Base-by-base conservation (phyloP, 495 filamentous ascomycete species). In the Paragyromitra xinjiangensis region DNA sequence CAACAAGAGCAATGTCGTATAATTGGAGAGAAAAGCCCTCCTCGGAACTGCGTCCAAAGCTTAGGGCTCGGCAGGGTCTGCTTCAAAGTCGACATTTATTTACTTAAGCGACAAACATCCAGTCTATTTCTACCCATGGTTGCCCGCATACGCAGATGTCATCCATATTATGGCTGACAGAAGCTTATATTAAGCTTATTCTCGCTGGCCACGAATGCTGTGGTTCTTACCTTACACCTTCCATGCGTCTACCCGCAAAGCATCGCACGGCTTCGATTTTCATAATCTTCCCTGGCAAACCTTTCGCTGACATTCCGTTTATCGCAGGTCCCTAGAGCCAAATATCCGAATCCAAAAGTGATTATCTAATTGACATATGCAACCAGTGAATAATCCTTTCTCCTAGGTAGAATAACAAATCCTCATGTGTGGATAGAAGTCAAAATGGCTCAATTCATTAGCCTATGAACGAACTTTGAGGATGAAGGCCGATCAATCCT, bases 101-200 rank as follows among this genome's bases (percentile, higher is more conserved):
- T 34, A 34, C 4, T 3, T 34, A 26, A 29, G 55, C 55, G 24
- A 29, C 14, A 58, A 22, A 2, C 29, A 24, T 34, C 14, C 22
- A 34, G 4, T 29, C 19, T 12, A 19, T 37, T 64, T 22, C 42
- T 37, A 40, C 37, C 39, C 40, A 69, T 64, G 56, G 42, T 44
- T 62, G 61, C 45, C 55, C 29, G 37, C 72, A 69, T 65, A 0
- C 12, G 9, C 64, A 34, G 53, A 55, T 29, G 63, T 69, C 71
- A 73, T 66, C 66, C 44, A 68, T 71, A 29, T 55, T 62, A 61
- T 53, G 56, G 45, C 26, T 16, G 34, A 40, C 45, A 51, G 29
- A 71, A 40, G 56, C 56, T 71, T 63, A 70, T 67, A 67, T 63
- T 48, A 69, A 75, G 55, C 65, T 68, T 75, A 70, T 69, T 69